Evolutionary conservation across 768 basidiomycete genomes (phyloP).

Genomic region (Gelatoporia subvermispora): DNA sequence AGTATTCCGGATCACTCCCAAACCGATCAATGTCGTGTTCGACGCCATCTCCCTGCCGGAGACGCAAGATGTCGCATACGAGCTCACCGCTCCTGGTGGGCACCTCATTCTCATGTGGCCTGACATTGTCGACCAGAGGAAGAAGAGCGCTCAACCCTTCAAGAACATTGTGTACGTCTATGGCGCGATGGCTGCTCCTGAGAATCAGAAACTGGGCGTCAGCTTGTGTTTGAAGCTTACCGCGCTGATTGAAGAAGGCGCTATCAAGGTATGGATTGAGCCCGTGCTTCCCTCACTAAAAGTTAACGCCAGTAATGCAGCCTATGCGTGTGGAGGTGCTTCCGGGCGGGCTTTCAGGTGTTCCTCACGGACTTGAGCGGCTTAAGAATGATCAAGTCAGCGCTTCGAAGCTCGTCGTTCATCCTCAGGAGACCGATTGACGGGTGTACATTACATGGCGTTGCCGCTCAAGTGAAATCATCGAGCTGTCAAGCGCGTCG

Average conservation of each 20-base stretch:
- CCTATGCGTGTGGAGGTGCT: conserved; percentile 23
- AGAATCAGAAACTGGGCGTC: conserved; percentile 3
- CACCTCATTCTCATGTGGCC: conserved; percentile 9
- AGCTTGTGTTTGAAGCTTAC: conserved; percentile 12
- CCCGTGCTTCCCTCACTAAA: too few species aligned
- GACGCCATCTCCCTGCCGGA: conserved; percentile 17
- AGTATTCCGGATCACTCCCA: conserved; percentile 1
- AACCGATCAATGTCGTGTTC: conserved; percentile 12
- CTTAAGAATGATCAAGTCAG: conserved; percentile 18
- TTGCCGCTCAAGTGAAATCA: too few species aligned
- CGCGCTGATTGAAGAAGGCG: conserved; percentile 9
- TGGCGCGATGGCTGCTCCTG: conserved; percentile 5
- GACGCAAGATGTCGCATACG: conserved; percentile 13
- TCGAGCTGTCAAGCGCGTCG: too few species aligned
- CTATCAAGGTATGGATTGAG: conserved; percentile 15
- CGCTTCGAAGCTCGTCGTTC: conserved; percentile 20
- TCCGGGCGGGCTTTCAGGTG: conserved; percentile 18
- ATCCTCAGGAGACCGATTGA: conserved; percentile 20
- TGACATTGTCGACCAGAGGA: background rate
- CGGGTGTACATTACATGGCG: too few species aligned
- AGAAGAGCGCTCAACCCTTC: background rate
- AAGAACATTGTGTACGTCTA: conserved; percentile 9
- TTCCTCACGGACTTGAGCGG: conserved; percentile 16
- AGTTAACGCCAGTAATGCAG: too few species aligned
- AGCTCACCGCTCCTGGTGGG: conserved; percentile 12